Conservation (phyloP, 176 grass and related monocot genomes). For the Triticum turgidum region DNA sequence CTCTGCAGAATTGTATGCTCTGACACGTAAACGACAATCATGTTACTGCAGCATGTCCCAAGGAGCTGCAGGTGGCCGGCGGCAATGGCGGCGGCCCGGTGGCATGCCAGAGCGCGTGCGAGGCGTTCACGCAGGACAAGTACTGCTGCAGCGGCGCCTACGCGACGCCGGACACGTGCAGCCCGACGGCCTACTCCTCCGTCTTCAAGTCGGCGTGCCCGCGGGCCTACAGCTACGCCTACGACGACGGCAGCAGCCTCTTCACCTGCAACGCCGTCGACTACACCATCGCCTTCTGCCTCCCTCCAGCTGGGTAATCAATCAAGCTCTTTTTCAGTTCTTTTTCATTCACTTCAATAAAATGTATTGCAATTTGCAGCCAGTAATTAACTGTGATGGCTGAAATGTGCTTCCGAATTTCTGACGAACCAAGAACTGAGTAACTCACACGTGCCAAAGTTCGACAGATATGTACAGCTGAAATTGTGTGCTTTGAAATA, state of each 20-base stretch:
- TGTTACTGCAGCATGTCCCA: constrained; percentile 57
- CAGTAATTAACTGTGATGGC: neutral
- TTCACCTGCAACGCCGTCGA: constrained; percentile 76
- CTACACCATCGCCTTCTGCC: constrained; percentile 91
- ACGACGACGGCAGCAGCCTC: constrained; percentile 73
- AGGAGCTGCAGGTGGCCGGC: constrained; percentile 71
- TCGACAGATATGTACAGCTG: neutral
- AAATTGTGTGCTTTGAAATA: neutral
- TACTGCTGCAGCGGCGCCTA: constrained; percentile 98
- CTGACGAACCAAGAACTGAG: neutral
- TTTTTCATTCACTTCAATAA: neutral
- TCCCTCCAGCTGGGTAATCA: constrained; percentile 44
- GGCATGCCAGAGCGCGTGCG: constrained; percentile 85
- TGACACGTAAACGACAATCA: neutral
- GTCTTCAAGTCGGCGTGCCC: constrained; percentile 89
- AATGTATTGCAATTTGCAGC: neutral
- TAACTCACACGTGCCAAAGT: neutral
- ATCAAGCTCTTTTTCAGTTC: too few relatives aligned
- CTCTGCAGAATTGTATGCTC: neutral
- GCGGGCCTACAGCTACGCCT: constrained; percentile 88
- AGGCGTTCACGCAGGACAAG: constrained; percentile 71
- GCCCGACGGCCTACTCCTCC: constrained; percentile 64
- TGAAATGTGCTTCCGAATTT: neutral
- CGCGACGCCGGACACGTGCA: constrained; percentile 64
- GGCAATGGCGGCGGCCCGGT: constrained; percentile 45